Conservation (phyloP, 2,329 filamentous ascomycete species). For the Pyricularia sp. region DNA sequence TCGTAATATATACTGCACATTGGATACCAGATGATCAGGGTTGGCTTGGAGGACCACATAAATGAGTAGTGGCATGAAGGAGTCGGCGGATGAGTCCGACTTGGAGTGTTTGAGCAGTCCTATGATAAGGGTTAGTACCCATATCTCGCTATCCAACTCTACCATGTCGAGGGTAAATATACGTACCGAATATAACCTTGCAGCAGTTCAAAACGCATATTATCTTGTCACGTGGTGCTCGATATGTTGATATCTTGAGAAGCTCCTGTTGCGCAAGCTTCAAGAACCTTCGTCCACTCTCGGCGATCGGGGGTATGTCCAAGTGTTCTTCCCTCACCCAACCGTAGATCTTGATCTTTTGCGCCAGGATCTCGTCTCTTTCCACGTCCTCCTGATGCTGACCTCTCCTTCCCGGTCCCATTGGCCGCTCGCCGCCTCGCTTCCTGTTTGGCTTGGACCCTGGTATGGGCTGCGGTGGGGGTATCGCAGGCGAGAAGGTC, state of each 20-base stretch:
- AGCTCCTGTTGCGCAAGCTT: constrained; percentile 88
- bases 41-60: constrained; percentile 93
- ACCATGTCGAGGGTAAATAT: neutral
- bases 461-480: constrained; percentile 64
- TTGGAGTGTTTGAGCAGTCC: constrained; percentile 85
- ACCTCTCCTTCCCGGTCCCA: constrained; percentile 77
- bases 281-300: constrained; percentile 82
- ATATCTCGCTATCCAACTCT: neutral
- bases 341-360: constrained; percentile 94
- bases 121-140: constrained; percentile 20
- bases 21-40: constrained; percentile 90
- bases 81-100: constrained; percentile 89
- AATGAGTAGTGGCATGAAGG: constrained; percentile 89
- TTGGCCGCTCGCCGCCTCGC: constrained; percentile 56
- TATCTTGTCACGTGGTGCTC: constrained; percentile 95
- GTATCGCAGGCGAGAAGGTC: constrained; percentile 91
- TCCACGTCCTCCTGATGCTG: constrained; percentile 99
- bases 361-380: constrained; percentile 86
- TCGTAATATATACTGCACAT: constrained; percentile 94
- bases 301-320: constrained; percentile 77
- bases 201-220: constrained; percentile 98
- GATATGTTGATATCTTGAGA: constrained; percentile 91
- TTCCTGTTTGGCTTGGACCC: constrained; percentile 54
- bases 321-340: constrained; percentile 92
- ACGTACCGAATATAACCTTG: constrained; percentile 92